Percentiles rank a stretch among this genome's conserved stretches.
Conservation (phyloP, 805 yeast species). For the Candida sphagnicola region DNA sequence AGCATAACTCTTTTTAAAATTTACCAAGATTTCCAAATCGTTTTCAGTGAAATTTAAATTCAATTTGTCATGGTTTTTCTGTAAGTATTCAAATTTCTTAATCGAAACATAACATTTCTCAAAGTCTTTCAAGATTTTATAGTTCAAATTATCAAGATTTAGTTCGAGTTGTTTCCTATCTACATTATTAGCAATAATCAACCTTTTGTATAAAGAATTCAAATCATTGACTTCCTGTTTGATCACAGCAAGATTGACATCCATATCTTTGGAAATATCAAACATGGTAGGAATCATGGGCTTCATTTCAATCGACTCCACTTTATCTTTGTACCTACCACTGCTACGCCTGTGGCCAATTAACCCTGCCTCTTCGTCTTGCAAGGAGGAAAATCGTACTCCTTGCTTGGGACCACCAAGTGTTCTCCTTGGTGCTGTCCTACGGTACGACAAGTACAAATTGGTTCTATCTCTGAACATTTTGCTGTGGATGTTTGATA, state of each 20-base stretch:
- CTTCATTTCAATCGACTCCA: slow-evolving; percentile 51
- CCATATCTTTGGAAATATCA: slow-evolving; percentile 70
- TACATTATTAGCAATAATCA: slow-evolving; percentile 81
- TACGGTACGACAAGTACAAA: slow-evolving; percentile 79
- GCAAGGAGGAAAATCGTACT: slow-evolving; percentile 32
- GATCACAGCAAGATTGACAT: slow-evolving; percentile 53
- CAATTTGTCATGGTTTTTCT: slow-evolving; percentile 37
- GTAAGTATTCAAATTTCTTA: slow-evolving; percentile 52
- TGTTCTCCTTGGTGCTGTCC: slow-evolving; percentile 64
- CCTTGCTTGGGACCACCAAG: slow-evolving; percentile 11
- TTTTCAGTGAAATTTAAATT: slow-evolving; percentile 35
- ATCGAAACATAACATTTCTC: slow-evolving; percentile 77
- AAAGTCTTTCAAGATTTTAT: slow-evolving; percentile 67
- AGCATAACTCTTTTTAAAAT: slow-evolving; percentile 83
- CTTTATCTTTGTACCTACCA: slow-evolving; percentile 18
- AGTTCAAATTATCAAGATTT: slow-evolving; percentile 75
- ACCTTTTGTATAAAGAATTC: slow-evolving; percentile 70
- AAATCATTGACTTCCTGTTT: slow-evolving; percentile 54
- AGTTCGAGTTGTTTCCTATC: slow-evolving; percentile 75
- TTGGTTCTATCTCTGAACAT: slow-evolving; percentile 97
- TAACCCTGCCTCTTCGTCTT: slow-evolving; percentile 60
- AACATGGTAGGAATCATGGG: slow-evolving; percentile 75
- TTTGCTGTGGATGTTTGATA: slow-evolving; percentile 2
- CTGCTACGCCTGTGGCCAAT: slow-evolving; percentile 31
- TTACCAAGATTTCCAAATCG: slow-evolving; percentile 66